Evolutionary conservation across 805 yeast species (phyloP).

Genomic region (Wickerhamiella parazyma): DNA sequence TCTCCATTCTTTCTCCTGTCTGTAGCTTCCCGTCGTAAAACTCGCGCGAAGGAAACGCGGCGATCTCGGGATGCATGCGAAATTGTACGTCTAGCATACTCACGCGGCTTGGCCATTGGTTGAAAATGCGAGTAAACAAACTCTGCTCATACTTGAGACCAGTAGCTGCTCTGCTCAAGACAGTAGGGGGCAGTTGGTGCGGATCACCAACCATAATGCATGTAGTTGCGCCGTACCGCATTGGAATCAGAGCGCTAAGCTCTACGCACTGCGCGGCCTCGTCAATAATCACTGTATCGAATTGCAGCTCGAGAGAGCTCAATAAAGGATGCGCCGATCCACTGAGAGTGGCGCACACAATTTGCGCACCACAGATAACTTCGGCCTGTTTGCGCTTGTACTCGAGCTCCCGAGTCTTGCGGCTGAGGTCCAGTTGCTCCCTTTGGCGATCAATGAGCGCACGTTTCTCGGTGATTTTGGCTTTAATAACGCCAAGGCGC

Average conservation of each 20-base stretch:
- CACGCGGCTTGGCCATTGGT: constrained; percentile 42
- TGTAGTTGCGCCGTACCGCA: constrained; percentile 75
- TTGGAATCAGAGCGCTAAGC: constrained; percentile 77
- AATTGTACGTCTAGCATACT: constrained; percentile 79
- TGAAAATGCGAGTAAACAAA: constrained; percentile 86
- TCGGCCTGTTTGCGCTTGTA: constrained; percentile 62
- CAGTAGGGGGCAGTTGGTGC: constrained; percentile 95
- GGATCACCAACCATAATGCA: constrained; percentile 99
- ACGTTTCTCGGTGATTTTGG: constrained; percentile 50
- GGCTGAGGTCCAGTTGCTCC: constrained; percentile 53
- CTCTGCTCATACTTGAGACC: constrained; percentile 73
- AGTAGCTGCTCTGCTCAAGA: constrained; percentile 77
- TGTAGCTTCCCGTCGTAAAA: constrained; percentile 61
- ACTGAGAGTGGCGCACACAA: constrained; percentile 82
- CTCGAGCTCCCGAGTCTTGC: constrained; percentile 65
- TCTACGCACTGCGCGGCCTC: constrained; percentile 98
- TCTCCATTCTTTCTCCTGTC: constrained; percentile 68
- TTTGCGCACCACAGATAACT: constrained; percentile 59
- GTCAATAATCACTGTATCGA: constrained; percentile 85
- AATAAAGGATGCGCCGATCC: constrained; percentile 89
- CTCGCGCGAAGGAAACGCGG: constrained; percentile 70
- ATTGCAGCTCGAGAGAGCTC: constrained; percentile 56
- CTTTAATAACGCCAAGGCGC: constrained; percentile 24
- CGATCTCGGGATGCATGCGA: constrained; percentile 93
- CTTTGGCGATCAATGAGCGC: constrained; percentile 64